Base-by-base conservation (phyloP, 129 eudicot species). In the Artemisia annua region DNA sequence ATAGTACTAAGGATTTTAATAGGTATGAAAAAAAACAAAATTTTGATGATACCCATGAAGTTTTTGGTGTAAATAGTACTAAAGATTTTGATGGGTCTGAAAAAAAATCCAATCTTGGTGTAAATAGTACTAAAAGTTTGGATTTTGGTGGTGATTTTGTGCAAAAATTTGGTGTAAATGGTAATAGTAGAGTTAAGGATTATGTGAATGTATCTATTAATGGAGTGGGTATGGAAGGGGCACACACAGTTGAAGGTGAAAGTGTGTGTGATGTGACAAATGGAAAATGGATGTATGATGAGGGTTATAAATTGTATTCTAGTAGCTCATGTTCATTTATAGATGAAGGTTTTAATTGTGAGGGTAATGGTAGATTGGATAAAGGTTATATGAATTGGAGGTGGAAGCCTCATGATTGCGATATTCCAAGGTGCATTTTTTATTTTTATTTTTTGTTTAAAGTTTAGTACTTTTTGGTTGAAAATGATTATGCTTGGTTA, bases 341-440 rank as follows among this genome's bases (percentile, higher is more conserved):
- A 66, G 97, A 95, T 82, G 97, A 90, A 82, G 97, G 90, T 50
- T 93, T 93, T 60, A 80, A 74, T 77, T 93, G 98, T 78, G 78
- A 82, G 72, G 82, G 66, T 8, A 90, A 95, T 83, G 99, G 99
- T 15, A 95, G 99, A 74, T 68, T 77, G 83, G 91, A 95, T 39
- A 83, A 81, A 57, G 87, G 74, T 48, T 90, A 90, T 75, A 85
- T 85, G 94, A 95, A 1, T 61, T 91, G 96, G 97, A 85, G 95
- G 78, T 95, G 99, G 99, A 85, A 85, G 71, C 99, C 99, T 32
- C 86, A 83, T 61, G 87, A 83, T 83, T 95, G 99, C 75, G 87
- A 90, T 75, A 80, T 91, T 70, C 95, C 99, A 56, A 88, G 96
- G 98, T 89, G 44, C 24, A 0, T 32, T 39, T 15, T 16, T n/a